Conservation (phyloP, 441 rosid species). For the Populus tomentosa region DNA sequence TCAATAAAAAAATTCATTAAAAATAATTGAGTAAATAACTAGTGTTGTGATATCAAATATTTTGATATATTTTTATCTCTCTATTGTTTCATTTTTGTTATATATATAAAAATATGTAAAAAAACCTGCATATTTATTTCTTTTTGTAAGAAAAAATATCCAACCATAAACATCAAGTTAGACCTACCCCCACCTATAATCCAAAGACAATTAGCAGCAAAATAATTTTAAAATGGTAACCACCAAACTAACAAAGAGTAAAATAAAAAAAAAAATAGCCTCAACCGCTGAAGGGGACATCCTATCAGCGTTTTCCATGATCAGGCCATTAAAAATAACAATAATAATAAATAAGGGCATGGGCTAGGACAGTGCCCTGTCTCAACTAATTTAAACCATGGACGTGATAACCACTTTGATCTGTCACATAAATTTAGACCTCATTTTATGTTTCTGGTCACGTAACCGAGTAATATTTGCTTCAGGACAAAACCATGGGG, state of each 20-base stretch:
- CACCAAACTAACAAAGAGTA: background rate
- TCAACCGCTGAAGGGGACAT: background rate
- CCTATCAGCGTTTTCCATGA: background rate
- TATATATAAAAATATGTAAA: too few species aligned
- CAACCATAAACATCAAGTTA: background rate
- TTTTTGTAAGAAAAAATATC: too few species aligned
- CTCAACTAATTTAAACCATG: slow-evolving; percentile 32
- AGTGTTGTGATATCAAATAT: too few species aligned
- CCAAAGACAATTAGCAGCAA: background rate
- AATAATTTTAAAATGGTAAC: background rate
- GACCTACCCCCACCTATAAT: background rate
- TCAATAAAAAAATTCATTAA: too few species aligned
- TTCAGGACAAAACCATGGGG: slow-evolving; percentile 17
- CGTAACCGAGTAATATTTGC: background rate
- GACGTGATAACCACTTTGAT: slow-evolving; percentile 64
- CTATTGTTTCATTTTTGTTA: too few species aligned
- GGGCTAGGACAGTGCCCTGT: slow-evolving; percentile 13
- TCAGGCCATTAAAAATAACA: background rate
- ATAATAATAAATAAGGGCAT: background rate
- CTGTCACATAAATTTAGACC: slow-evolving; percentile 18
- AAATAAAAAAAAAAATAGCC: background rate
- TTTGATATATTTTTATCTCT: too few species aligned
- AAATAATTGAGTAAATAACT: too few species aligned
- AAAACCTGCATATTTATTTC: too few species aligned
- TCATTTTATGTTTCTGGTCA: slow-evolving; percentile 10